These are phyloP conservation scores for Gastrolobium villosum DNA, from an alignment of 306 rosid species.

Conservation along the genomic window DNA sequence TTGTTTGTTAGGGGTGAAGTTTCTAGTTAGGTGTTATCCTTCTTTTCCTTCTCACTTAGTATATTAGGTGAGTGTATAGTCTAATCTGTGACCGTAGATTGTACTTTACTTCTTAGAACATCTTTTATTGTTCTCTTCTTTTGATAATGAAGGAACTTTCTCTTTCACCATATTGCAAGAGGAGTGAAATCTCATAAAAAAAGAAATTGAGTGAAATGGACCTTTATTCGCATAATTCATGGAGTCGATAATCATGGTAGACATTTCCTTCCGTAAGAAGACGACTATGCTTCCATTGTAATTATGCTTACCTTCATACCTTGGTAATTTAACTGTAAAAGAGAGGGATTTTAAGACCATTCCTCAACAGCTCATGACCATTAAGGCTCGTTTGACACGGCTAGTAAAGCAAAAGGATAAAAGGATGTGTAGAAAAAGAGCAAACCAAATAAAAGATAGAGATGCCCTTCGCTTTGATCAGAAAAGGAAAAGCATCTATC, in stretches of 20 bases:
- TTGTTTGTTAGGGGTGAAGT: too few relatives aligned
- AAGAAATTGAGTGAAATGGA: not conserved
- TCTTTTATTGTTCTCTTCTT: too few relatives aligned
- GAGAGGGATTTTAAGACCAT: not conserved
- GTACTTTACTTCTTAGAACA: too few relatives aligned
- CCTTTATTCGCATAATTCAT: not conserved
- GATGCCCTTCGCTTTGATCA: slow-evolving; percentile 40
- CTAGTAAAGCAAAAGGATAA: slow-evolving; percentile 23
- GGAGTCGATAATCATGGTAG: not conserved
- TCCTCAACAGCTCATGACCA: not conserved
- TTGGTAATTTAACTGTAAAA: not conserved
- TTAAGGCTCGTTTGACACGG: not conserved
- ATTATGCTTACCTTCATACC: not conserved
- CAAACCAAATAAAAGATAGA: not conserved
- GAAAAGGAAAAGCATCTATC: slow-evolving; percentile 23
- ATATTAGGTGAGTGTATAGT: too few relatives aligned
- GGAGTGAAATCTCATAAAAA: not conserved
- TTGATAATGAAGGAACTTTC: too few relatives aligned
- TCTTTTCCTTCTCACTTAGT: too few relatives aligned
- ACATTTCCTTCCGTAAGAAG: not conserved
- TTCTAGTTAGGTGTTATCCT: too few relatives aligned
- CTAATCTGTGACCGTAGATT: too few relatives aligned
- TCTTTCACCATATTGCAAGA: too few relatives aligned
- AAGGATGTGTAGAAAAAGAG: slow-evolving; percentile 11
- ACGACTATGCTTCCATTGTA: not conserved